phyloP scores from a whole-genome alignment of 108 stramenopile genomes.

The Nannochloropsis granulata region DNA sequence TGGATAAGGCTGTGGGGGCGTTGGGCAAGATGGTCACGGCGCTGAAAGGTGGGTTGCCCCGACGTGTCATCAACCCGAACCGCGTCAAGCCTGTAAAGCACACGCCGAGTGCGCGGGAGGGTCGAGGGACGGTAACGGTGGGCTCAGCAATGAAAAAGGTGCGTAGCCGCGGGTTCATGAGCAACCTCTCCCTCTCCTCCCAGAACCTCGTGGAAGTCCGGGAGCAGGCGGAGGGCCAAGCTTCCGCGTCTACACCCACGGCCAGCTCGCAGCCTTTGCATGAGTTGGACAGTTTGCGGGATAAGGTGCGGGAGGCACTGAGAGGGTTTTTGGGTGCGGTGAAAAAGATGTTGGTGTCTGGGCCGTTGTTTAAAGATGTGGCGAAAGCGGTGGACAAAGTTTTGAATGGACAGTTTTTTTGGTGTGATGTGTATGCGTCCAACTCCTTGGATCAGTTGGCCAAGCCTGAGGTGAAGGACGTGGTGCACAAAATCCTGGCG shows the following conservation, averaged over 20 bases:
- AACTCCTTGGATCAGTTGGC: constrained; percentile 62
- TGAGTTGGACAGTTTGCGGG: constrained; percentile 61
- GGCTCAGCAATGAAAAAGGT: not conserved
- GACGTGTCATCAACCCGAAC: not conserved
- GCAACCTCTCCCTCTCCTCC: not conserved
- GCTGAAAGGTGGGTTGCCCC: not conserved
- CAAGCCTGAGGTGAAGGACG: constrained; percentile 34
- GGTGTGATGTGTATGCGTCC: constrained; percentile 86
- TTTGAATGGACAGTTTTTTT: constrained; percentile 57
- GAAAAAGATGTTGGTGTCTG: constrained; percentile 30
- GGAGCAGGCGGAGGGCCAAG: not conserved
- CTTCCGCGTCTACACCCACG: not conserved
- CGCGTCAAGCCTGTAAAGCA: not conserved
- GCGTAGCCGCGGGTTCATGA: not conserved
- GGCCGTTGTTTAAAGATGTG: not conserved
- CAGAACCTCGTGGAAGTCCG: not conserved
- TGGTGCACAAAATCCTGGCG: constrained; percentile 1
- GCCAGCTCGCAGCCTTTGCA: not conserved
- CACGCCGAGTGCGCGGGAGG: not conserved
- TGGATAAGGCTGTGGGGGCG: not conserved
- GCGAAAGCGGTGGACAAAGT: not conserved
- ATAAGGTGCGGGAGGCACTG: constrained; percentile 69
- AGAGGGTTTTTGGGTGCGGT: constrained; percentile 53
- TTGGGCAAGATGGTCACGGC: not conserved
- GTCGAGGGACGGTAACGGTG: not conserved